Evolutionary conservation across 1,139 yeast species (phyloP), one percentile per base, ranked within the genome.

Genomic region (Hyphopichia fennica): DNA sequence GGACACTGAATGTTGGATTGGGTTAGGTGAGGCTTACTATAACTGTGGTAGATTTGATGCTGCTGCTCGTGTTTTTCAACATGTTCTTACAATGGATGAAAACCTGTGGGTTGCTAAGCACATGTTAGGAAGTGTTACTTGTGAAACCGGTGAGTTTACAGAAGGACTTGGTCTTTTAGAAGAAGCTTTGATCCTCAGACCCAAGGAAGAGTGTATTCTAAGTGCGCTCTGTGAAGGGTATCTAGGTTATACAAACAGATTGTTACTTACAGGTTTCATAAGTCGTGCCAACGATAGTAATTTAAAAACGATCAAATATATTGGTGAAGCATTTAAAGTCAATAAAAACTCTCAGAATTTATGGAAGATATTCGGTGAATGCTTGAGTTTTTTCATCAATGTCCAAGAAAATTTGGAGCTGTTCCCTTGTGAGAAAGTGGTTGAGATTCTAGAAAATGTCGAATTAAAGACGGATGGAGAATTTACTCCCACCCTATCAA

Each of bases 11-110:
- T 84, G 96, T 11, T 91, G 98, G 98, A 73, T 87, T 20, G 97
- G 97, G 0, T 69, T 93, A 31, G 99, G 99, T 17, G 99, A 95
- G 60, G 95, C 97, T 0, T 93, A 93, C 59, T 72, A 77, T 44
- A 79, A 82, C 36, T 81, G 95, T 62, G 99, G 99, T 5, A 75
- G 96, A 48, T 69, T 84, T 38, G 93, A 87, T 45, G 96, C 98
- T 2, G 89, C 96, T 0, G 75, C 79, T 8, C 90, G 87, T 57
- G 97, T 95, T 1, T 87, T 90, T 54, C 72, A 69, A 32, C 82
- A 82, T 46, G 89, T 93, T 0, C 56, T 79, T 34, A 67, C 72
- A 19, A 52, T 87, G 15, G 77, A 79, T 29, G 51, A 52, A 6
- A 54, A 52, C 22, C 47, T 57, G 0, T 81, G 88, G 84, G 75